A percentile compares a stretch with the other conserved stretches of the same genome.
phyloP scores from a whole-genome alignment of 139 green algal genomes.

The Zygnema cylindricum region DNA sequence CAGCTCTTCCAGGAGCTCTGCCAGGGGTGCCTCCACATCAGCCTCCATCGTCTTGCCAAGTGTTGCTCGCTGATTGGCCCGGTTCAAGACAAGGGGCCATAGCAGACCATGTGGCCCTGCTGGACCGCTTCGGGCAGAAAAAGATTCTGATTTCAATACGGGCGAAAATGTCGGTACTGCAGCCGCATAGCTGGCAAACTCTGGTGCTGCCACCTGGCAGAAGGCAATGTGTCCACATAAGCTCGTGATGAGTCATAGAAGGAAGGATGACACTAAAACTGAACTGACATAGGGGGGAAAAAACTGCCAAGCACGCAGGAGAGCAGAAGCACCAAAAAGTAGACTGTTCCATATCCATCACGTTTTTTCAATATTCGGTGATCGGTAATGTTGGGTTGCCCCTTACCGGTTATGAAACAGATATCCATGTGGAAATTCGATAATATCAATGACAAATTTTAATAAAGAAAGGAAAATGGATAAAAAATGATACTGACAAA shows the following conservation, averaged over 20 bases:
- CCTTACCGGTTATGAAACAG: too few species aligned
- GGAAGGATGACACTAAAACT: background rate
- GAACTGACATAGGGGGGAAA: background rate
- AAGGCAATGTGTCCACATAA: background rate
- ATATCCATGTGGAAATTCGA: too few species aligned
- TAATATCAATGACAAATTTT: too few species aligned
- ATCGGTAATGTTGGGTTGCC: too few species aligned
- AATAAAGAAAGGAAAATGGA: too few species aligned
- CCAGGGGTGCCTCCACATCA: background rate
- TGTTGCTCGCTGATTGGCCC: background rate
- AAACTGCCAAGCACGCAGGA: too few species aligned
- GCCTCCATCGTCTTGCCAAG: background rate
- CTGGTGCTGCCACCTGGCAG: constrained; percentile 15
- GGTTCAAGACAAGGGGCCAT: background rate
- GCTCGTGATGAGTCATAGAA: background rate
- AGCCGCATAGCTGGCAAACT: background rate
- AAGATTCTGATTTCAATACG: background rate
- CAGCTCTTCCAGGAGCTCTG: background rate
- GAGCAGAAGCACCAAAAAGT: too few species aligned
- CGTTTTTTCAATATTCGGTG: too few species aligned
- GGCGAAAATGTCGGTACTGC: background rate
- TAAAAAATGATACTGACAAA: too few species aligned
- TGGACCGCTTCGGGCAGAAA: background rate
- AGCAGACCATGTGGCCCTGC: background rate
- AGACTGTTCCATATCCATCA: too few species aligned